Percentiles rank a stretch among this genome's conserved stretches.
These are phyloP conservation scores for Dipodascopsis uninucleata DNA, from an alignment of 805 yeast genomes.

Conservation along the genomic window DNA sequence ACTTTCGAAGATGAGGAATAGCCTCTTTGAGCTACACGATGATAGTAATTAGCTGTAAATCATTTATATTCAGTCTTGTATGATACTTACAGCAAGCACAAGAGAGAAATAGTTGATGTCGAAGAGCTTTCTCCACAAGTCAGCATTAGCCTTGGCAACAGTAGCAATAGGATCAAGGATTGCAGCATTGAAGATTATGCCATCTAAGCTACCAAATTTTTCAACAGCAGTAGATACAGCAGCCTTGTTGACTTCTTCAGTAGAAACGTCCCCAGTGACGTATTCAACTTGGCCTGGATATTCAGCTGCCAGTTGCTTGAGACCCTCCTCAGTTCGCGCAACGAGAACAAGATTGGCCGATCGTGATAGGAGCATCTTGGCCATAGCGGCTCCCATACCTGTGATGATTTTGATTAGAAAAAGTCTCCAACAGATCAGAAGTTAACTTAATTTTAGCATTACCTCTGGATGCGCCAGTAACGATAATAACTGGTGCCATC, in stretches of 20 bases:
- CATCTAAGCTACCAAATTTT: slow-evolving; percentile 45
- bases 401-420: not conserved
- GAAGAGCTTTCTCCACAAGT: slow-evolving; percentile 59
- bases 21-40: slow-evolving; percentile 40
- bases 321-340: slow-evolving; percentile 18
- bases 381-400: slow-evolving; percentile 66
- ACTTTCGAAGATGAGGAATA: slow-evolving; percentile 53
- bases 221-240: slow-evolving; percentile 45
- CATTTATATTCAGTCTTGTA: too few species aligned
- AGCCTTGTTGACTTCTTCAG: slow-evolving; percentile 34
- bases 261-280: slow-evolving; percentile 54
- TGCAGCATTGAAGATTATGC: slow-evolving; percentile 67
- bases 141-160: slow-evolving; percentile 49
- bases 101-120: slow-evolving; percentile 78
- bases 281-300: slow-evolving; percentile 31
- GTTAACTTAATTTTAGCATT: not conserved
- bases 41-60: too few species aligned
- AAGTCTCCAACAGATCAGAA: not conserved
- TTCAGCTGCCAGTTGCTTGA: slow-evolving; percentile 18
- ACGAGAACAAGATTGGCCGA: slow-evolving; percentile 45
- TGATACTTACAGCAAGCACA: slow-evolving; percentile 36
- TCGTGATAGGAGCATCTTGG: slow-evolving; percentile 44
- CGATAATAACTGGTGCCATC: slow-evolving; percentile 27
- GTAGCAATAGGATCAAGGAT: slow-evolving; percentile 70
- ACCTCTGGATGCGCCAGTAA: slow-evolving; percentile 42